Conservation (phyloP, 768 basidiomycete genomes). For the Kwoniella sp. region DNA sequence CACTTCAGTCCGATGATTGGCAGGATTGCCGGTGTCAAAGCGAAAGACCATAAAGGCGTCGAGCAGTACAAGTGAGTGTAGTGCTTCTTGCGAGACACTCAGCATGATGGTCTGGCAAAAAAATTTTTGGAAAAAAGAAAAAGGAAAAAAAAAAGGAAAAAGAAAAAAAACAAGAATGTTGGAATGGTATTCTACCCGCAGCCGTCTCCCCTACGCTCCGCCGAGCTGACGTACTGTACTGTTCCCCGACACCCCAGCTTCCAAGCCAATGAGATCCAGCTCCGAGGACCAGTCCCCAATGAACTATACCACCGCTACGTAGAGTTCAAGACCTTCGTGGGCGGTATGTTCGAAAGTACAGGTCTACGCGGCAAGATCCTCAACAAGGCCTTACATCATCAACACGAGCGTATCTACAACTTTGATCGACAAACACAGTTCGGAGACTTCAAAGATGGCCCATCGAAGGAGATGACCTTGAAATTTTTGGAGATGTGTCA, state of each 20-base stretch:
- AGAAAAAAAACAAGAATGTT: too few relatives aligned
- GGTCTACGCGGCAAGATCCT: conserved; percentile 58
- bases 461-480: conserved; percentile 37
- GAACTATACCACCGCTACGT: conserved; percentile 57
- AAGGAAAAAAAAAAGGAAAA: too few relatives aligned
- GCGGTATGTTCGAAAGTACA: conserved; percentile 57
- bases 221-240: neutral
- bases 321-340: conserved; percentile 59
- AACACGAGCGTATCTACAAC: conserved; percentile 58
- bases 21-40: conserved; percentile 50
- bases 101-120: too few relatives aligned
- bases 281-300: conserved; percentile 59
- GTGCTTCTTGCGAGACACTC: neutral
- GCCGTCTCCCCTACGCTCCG: too few relatives aligned
- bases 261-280: conserved; percentile 60
- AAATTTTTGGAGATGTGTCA: conserved; percentile 59
- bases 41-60: conserved; percentile 38
- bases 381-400: conserved; percentile 57
- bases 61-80: conserved; percentile 40
- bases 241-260: conserved; percentile 53
- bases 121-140: too few relatives aligned
- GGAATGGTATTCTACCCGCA: too few relatives aligned
- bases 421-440: conserved; percentile 57
- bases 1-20: conserved; percentile 60
- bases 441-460: conserved; percentile 49